Conservation (phyloP, 192 early-diverging fungal genomes). For the Umbelopsis ramanniana region DNA sequence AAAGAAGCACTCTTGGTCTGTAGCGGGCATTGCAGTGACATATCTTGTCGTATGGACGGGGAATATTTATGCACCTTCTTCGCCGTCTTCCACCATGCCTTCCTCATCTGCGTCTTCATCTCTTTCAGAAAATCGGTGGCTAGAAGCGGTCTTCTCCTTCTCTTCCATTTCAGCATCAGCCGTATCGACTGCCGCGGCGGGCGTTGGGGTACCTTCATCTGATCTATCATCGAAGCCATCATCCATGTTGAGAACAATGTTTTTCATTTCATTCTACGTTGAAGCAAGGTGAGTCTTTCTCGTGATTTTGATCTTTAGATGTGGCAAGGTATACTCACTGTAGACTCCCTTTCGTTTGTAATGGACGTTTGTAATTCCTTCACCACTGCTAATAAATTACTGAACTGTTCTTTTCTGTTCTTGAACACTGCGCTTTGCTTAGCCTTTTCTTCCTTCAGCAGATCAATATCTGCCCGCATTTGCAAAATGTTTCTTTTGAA, state of each 20-base stretch:
- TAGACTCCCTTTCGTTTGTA: constrained; percentile 31
- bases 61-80: constrained; percentile 30
- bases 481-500: constrained; percentile 32
- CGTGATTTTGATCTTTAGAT: neutral
- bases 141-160: neutral
- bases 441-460: constrained; percentile 36
- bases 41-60: neutral
- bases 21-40: too few relatives aligned
- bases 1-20: too few relatives aligned
- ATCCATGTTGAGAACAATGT: constrained; percentile 37
- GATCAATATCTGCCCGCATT: constrained; percentile 37
- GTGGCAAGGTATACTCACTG: constrained; percentile 26
- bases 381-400: constrained; percentile 23
- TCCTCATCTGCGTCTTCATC: constrained; percentile 36
- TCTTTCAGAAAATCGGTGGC: constrained; percentile 36
- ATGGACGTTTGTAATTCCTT: constrained; percentile 37
- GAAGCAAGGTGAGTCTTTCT: too few relatives aligned
- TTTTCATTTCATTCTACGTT: constrained; percentile 31
- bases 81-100: constrained; percentile 28
- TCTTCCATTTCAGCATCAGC: constrained; percentile 19
- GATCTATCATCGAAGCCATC: constrained; percentile 34
- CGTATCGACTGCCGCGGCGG: neutral
- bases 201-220: constrained; percentile 20
- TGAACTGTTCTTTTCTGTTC: constrained; percentile 33
- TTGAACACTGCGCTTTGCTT: constrained; percentile 25